These are phyloP conservation scores for Dactylellina drechsleri DNA, from an alignment of 2,329 filamentous ascomycete genomes.

Conservation along the genomic window DNA sequence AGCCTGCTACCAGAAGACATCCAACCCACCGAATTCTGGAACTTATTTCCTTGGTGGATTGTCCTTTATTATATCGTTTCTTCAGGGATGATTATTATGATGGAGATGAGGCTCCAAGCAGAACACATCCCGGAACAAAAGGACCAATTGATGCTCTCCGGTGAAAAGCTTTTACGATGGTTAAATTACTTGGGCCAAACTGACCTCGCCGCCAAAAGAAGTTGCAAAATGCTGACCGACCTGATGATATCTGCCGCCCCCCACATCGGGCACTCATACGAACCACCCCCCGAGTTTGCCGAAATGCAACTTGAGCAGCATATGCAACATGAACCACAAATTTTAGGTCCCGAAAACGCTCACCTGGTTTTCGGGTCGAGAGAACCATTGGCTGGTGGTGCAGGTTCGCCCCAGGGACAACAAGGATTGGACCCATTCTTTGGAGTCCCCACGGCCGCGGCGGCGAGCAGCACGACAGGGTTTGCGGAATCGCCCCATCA, in stretches of 20 bases:
- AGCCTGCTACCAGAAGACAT: constrained; percentile 57
- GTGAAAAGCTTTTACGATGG: constrained; percentile 57
- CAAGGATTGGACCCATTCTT: constrained; percentile 37
- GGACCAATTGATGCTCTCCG: constrained; percentile 56
- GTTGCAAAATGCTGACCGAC: constrained; percentile 57
- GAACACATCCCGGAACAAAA: constrained; percentile 59
- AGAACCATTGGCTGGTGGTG: constrained; percentile 5
- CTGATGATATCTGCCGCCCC: constrained; percentile 52
- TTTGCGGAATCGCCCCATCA: constrained; percentile 39
- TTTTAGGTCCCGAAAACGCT: constrained; percentile 21
- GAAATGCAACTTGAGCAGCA: constrained; percentile 16
- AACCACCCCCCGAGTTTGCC: constrained; percentile 27
- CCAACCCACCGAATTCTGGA: constrained; percentile 56
- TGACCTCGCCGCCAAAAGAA: constrained; percentile 57
- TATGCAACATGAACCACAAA: constrained; percentile 27
- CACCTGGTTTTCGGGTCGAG: constrained; percentile 23
- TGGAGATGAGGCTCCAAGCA: constrained; percentile 56
- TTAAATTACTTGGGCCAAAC: constrained; percentile 57
- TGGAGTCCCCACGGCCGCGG: neutral
- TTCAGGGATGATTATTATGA: constrained; percentile 56
- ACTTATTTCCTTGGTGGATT: constrained; percentile 57
- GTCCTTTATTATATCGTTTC: constrained; percentile 57
- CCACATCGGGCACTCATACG: constrained; percentile 36
- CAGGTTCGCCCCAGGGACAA: constrained; percentile 11
- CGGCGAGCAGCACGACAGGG: constrained; percentile 12